Conservation (phyloP, 2,329 filamentous ascomycete genomes). For the Aspergillus sp. region DNA sequence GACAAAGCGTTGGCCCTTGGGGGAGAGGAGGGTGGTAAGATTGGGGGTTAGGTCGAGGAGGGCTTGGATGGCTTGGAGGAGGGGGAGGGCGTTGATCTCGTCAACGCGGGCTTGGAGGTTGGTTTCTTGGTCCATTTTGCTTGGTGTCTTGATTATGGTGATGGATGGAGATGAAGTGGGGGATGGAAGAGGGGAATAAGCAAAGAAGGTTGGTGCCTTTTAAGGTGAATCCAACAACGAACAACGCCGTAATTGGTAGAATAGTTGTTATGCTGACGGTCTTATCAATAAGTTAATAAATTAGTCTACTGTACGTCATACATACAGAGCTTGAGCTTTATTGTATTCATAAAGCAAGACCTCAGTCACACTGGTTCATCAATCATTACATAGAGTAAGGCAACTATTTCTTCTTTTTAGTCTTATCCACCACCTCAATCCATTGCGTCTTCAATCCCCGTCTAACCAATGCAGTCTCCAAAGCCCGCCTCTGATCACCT, state of each 20-base stretch:
- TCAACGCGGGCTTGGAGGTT: conserved; percentile 5
- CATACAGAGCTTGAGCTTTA: too few relatives aligned
- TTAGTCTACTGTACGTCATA: too few relatives aligned
- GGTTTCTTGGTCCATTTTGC: background rate
- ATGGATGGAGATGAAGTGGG: background rate
- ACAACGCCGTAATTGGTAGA: too few relatives aligned
- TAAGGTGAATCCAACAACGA: too few relatives aligned
- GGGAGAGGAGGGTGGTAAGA: conserved; percentile 8
- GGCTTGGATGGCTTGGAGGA: conserved; percentile 7
- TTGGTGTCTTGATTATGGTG: background rate
- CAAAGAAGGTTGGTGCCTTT: background rate
- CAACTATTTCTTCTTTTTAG: conserved; percentile 54
- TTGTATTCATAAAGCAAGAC: too few relatives aligned
- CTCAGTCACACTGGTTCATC: too few relatives aligned
- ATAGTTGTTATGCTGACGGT: too few relatives aligned
- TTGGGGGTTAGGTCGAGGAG: conserved; percentile 7
- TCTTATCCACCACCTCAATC: conserved; percentile 62
- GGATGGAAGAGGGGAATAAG: background rate
- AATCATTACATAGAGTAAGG: too few relatives aligned
- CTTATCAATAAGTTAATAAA: too few relatives aligned
- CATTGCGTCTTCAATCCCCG: conserved; percentile 54
- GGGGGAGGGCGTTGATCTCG: conserved; percentile 4
- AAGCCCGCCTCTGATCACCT: conserved; percentile 57
- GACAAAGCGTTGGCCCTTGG: conserved; percentile 8
- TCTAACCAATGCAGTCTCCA: conserved; percentile 53